Evolutionary conservation across 2,329 filamentous ascomycete genomes (phyloP).

Genomic region (Oidium heveae): DNA sequence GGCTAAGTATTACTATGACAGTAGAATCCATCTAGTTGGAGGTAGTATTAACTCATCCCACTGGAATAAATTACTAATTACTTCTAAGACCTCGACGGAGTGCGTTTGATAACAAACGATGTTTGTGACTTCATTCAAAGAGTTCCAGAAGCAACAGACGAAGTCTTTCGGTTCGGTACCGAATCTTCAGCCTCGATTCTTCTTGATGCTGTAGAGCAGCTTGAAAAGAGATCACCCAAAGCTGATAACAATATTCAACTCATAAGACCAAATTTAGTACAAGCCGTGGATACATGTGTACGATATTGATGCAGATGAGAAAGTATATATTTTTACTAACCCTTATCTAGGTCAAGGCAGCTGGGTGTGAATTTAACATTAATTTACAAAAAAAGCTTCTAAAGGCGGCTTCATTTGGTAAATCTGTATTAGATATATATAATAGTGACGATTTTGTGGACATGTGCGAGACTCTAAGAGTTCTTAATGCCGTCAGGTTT

Average conservation of each 20-base stretch:
- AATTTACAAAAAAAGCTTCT: constrained; percentile 89
- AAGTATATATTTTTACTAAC: constrained; percentile 4
- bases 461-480: constrained; percentile 82
- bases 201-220: constrained; percentile 69
- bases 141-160: constrained; percentile 62
- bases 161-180: constrained; percentile 73
- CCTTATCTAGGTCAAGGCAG: constrained; percentile 38
- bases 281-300: constrained; percentile 75
- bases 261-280: constrained; percentile 64
- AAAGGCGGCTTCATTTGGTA: constrained; percentile 93
- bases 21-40: constrained; percentile 65
- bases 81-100: constrained; percentile 46
- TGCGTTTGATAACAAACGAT: constrained; percentile 71
- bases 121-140: constrained; percentile 96
- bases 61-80: constrained; percentile 3
- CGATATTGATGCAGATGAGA: neutral
- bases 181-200: constrained; percentile 80
- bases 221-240: constrained; percentile 85
- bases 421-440: constrained; percentile 89
- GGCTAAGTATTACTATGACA: constrained; percentile 67
- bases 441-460: constrained; percentile 98
- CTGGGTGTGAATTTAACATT: constrained; percentile 70
- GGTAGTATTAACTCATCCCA: constrained; percentile 22
- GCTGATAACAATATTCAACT: constrained; percentile 94
- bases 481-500: constrained; percentile 76